Evolutionary conservation across 495 filamentous ascomycete genomes (phyloP).

Genomic region (Daldinia concentrica): DNA sequence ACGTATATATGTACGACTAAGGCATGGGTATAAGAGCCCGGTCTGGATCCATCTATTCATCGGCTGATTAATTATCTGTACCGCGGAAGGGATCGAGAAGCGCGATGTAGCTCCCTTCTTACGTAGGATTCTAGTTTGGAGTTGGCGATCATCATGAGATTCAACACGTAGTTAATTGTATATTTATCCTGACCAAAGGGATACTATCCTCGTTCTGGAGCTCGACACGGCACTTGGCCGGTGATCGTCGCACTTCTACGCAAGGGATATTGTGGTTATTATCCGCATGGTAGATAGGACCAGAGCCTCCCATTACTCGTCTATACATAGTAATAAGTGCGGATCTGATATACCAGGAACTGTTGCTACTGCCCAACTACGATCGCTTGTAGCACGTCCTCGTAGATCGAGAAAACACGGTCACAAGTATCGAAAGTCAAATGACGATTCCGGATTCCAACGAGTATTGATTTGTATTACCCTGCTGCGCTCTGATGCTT

Average conservation of each 20-base stretch:
- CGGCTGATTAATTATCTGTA: constrained; percentile 23
- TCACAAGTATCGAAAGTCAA: background rate
- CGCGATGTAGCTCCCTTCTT: background rate
- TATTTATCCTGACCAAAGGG: background rate
- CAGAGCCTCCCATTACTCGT: background rate
- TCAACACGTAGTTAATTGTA: background rate
- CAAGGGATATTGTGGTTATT: constrained; percentile 1
- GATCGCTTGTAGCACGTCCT: background rate
- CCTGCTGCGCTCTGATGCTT: constrained; percentile 38
- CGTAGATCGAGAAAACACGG: background rate
- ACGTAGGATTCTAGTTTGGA: background rate
- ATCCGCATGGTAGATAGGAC: background rate
- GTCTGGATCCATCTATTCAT: constrained; percentile 31
- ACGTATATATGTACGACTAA: constrained; percentile 6
- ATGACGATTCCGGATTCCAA: constrained; percentile 9
- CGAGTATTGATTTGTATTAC: constrained; percentile 37
- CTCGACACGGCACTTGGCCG: background rate
- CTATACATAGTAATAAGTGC: background rate
- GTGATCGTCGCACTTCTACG: background rate
- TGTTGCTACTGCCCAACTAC: background rate
- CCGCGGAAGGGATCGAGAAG: constrained; percentile 18
- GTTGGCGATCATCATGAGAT: background rate
- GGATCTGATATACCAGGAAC: background rate
- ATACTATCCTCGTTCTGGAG: background rate
- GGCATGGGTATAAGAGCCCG: background rate